Base-by-base conservation (phyloP, 1,284 basidiomycete species). In the Rhizoctonia solani region DNA sequence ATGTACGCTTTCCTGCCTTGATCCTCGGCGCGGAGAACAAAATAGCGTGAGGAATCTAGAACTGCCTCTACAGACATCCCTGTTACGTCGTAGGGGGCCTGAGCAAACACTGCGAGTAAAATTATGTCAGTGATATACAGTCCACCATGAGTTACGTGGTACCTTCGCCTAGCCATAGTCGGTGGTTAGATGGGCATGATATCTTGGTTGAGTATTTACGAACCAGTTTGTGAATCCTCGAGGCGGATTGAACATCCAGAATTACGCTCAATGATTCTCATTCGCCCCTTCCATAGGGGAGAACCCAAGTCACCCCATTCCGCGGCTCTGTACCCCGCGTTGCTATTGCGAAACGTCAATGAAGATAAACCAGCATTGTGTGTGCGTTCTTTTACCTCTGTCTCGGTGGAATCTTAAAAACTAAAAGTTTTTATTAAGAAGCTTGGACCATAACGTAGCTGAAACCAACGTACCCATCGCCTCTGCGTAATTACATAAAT, bases 21-120 rank as follows among this genome's bases (percentile, higher is more conserved):
- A 71, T 95, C 92, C 78, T 95, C 95, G 1, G 98, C 89, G 59
- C 93, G 85, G 30, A 98, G 81, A 4, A 98, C 95, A 77, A 98
- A 98, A 78, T 98, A 99, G 53, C 96, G 86, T 8, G 93, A 95
- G 0, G 93, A 96, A 77, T 99, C 96, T 27, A 99, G 83, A 4
- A 98, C 95, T 5, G 95, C 91, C 74, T 99, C 97, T 19, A 98
- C 93, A 29, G 87, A 88, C 4, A 92, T 89, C 50, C 88, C 88
- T 34, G 85, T 81, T 9, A 89, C 82, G 73, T 92, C 88, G 76
- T 98, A 99, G n/a, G 88, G 87, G 9, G 92, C 87, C 72, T 88
- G 88, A 29, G 96, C 97, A 77, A 99, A 99, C 53, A 95, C 89
- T 92, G 69, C 30, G 42, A 25, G 47, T 14, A 42, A 58, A 69